Evolutionary conservation across 768 basidiomycete species (phyloP).

Genomic region (Panaeolus cyanescens): DNA sequence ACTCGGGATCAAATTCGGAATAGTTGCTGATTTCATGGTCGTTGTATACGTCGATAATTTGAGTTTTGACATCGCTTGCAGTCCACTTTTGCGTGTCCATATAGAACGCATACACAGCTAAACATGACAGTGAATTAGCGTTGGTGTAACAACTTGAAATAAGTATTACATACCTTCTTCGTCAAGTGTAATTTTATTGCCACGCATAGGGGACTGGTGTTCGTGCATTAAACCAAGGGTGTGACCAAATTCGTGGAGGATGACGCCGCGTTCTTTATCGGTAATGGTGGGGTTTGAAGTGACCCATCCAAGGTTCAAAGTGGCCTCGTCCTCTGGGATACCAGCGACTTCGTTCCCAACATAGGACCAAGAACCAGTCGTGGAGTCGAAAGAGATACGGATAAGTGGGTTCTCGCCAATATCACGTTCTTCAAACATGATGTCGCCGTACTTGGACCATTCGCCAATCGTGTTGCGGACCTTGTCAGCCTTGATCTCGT

Average conservation of each 20-base stretch:
- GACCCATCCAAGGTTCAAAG: slow-evolving; percentile 20
- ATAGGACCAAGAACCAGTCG: slow-evolving; percentile 15
- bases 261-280: slow-evolving; percentile 12
- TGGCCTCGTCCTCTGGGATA: background rate
- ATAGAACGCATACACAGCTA: slow-evolving; percentile 14
- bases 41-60: slow-evolving; percentile 16
- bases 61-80: slow-evolving; percentile 4
- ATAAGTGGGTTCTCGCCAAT: background rate
- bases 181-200: slow-evolving; percentile 12
- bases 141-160: background rate
- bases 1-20: slow-evolving; percentile 13
- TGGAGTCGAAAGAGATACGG: slow-evolving; percentile 10
- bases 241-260: slow-evolving; percentile 21
- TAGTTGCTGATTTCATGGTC: slow-evolving; percentile 13
- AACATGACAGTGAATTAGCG: background rate
- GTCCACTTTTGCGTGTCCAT: slow-evolving; percentile 12
- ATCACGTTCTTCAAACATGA: slow-evolving; percentile 10
- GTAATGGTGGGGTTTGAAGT: background rate
- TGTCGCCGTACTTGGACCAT: slow-evolving; percentile 17
- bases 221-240: slow-evolving; percentile 18
- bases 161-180: slow-evolving; percentile 6
- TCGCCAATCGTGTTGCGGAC: slow-evolving; percentile 14
- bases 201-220: slow-evolving; percentile 16
- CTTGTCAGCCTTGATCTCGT: background rate
- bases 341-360: slow-evolving; percentile 10